Evolutionary conservation across 1,284 basidiomycete species (phyloP).

Genomic region (Phylloboletellus chloephorus): DNA sequence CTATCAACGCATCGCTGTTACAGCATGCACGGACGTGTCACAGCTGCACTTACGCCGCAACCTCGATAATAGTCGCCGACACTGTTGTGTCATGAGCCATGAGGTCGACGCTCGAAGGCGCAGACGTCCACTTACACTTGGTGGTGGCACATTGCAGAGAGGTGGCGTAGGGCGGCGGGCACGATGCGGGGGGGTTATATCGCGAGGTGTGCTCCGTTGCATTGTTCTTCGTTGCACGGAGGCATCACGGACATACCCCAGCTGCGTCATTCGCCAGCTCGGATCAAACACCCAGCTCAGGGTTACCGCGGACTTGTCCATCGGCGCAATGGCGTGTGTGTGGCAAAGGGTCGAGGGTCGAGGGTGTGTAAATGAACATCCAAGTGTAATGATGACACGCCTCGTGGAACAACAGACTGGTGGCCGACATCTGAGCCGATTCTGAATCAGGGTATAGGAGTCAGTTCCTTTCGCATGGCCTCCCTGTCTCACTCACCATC

Average conservation of each 20-base stretch:
- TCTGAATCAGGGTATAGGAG: no score
- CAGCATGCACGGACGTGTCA: conserved; percentile 7
- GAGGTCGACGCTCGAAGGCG: not conserved
- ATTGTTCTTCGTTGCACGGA: conserved; percentile 7
- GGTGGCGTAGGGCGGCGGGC: not conserved
- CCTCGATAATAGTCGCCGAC: conserved; percentile 59
- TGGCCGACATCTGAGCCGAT: no score
- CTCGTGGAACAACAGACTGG: no score
- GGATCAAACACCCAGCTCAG: conserved; percentile 30
- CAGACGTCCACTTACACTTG: conserved; percentile 46
- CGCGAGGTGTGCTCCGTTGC: no score
- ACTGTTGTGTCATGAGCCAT: conserved; percentile 30
- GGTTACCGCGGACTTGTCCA: no score
- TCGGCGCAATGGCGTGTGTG: conserved; percentile 6
- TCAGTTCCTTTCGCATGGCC: no score
- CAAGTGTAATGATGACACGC: no score
- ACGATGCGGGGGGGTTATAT: not conserved
- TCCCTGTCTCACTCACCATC: no score
- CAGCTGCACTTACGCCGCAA: conserved; percentile 42
- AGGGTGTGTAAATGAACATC: conserved; percentile 13
- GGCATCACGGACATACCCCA: conserved; percentile 20
- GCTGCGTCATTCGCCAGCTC: conserved; percentile 28
- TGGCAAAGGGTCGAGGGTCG: conserved; percentile 15
- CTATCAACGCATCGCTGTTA: conserved; percentile 30
- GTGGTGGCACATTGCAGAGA: conserved; percentile 48